Base-by-base conservation (phyloP, 169 alveolate genomes). In the Theileria luwenshuni region DNA sequence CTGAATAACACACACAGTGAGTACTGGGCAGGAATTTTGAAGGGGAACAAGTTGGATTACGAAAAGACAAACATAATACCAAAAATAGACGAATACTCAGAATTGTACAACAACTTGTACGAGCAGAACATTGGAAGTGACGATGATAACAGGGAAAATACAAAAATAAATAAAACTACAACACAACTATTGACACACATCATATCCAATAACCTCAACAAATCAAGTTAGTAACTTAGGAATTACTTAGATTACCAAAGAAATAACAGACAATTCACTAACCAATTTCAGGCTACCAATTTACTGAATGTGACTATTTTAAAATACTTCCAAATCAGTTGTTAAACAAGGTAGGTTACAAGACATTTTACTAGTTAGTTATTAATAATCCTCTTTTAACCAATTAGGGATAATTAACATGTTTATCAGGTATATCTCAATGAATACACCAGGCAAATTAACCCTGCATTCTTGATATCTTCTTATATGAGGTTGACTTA, bases 11-110 rank as follows among this genome's bases (percentile, higher is more conserved):
- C 23, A 42, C 68, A 79, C 49, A 79, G 87, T 43, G 89, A 81
- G 48, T 81, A 81, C 81, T 81, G 84, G 84, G 89, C 85, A 13
- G 89, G 89, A 0, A 6, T 81, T n/a, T 48, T 81, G 25, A 81
- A 81, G 67, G 89, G 83, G 1, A 49, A 74, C 19, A 81, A 81
- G 28, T 25, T 81, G 2, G 79, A 64, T n/a, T 73, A 74, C 43
- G 89, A 81, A 64, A 48, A 49, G 23, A 27, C 48, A 0, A 74
- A 67, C 23, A 32, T 38, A 1, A 33, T 52, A 60, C 67, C 30
- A 76, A 45, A 32, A 68, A 30, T 38, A 7, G 10, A 38, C 45
- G 10, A 38, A 7, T 38, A 38, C 10, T 38, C 38, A 10, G 5
- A 5, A 10, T 10, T 38, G 45, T 38, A 38, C 45, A 7, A 38